Evolutionary conservation across 441 rosid species (phyloP).

Genomic region (Omphalea diandra): DNA sequence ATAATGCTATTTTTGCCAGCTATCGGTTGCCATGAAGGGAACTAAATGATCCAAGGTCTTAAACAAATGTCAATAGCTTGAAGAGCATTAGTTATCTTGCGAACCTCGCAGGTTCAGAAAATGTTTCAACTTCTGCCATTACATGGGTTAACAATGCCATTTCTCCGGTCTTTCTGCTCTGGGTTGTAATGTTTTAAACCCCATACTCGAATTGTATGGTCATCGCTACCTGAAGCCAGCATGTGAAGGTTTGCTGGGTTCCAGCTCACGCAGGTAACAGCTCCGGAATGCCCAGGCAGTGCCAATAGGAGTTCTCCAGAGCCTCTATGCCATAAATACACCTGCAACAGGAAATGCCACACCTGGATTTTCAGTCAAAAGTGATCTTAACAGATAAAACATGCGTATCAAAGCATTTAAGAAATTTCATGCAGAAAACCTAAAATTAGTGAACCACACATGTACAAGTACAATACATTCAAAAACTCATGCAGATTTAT

Average conservation of each 20-base stretch:
- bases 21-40: conserved; percentile 14
- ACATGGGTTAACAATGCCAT: conserved; percentile 27
- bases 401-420: neutral
- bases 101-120: neutral
- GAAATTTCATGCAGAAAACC: neutral
- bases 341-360: conserved; percentile 34
- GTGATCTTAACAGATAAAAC: neutral
- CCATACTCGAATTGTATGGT: conserved; percentile 57
- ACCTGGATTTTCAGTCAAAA: neutral
- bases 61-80: conserved; percentile 20
- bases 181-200: conserved; percentile 38
- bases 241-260: conserved; percentile 50
- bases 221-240: conserved; percentile 67
- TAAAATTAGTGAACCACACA: neutral
- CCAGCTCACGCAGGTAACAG: conserved; percentile 63
- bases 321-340: conserved; percentile 53
- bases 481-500: neutral
- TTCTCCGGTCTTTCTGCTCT: conserved; percentile 34
- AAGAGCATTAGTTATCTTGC: conserved; percentile 16
- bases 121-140: conserved; percentile 22
- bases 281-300: conserved; percentile 60
- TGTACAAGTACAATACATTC: neutral
- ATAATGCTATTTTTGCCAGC: conserved; percentile 15
- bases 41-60: conserved; percentile 15
- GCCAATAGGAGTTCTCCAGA: conserved; percentile 41